Evolutionary conservation across 306 rosid genomes (phyloP).

Genomic region (Fragaria vesca): DNA sequence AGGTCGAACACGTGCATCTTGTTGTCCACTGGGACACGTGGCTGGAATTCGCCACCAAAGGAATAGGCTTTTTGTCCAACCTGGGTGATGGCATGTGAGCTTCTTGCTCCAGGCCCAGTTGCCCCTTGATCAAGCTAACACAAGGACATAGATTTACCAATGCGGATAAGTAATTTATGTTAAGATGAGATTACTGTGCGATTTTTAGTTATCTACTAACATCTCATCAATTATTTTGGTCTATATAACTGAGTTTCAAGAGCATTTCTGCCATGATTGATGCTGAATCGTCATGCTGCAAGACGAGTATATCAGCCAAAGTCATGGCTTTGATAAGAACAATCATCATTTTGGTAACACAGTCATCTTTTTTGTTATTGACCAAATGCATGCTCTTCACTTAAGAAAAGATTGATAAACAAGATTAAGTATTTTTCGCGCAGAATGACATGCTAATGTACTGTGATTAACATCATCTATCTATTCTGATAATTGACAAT

Average conservation of each 20-base stretch:
- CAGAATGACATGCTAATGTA: neutral
- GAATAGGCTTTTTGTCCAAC: conserved; percentile 72
- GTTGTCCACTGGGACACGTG: conserved; percentile 91
- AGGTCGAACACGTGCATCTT: conserved; percentile 61
- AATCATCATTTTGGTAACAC: neutral
- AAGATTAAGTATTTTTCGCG: neutral
- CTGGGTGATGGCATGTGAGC: conserved; percentile 80
- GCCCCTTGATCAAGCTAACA: conserved; percentile 68
- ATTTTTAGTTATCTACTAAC: neutral
- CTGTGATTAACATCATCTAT: neutral
- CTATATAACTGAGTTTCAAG: neutral
- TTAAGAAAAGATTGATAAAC: neutral
- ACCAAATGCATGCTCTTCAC: neutral
- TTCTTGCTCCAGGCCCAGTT: conserved; percentile 72
- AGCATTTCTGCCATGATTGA: neutral
- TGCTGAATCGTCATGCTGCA: neutral
- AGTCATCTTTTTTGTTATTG: neutral
- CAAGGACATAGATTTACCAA: conserved; percentile 3
- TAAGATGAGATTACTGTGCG: neutral
- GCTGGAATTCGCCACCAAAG: conserved; percentile 81
- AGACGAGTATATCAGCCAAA: neutral
- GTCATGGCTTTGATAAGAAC: neutral
- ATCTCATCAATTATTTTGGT: neutral
- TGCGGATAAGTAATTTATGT: neutral
- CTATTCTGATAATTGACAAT: neutral